phyloP scores from a whole-genome alignment of 148 eudicot species.

The Cornus kousa region DNA sequence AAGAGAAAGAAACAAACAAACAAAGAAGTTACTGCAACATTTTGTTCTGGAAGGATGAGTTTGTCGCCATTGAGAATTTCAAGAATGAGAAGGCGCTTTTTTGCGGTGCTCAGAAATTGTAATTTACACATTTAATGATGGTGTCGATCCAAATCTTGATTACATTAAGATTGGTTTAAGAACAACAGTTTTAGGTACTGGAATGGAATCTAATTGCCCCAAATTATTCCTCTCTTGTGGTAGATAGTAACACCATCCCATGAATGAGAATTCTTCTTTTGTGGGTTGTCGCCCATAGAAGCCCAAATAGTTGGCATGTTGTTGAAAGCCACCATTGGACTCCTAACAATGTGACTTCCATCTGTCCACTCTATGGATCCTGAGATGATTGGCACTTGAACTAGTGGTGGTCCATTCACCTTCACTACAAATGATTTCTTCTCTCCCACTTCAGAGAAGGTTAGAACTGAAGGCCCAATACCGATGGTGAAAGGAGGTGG shows the following conservation, averaged over 20 bases:
- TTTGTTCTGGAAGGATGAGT: no score
- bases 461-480: neutral
- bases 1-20: no score
- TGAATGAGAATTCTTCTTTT: neutral
- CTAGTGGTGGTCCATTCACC: neutral
- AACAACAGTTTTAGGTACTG: neutral
- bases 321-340: no score
- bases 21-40: no score
- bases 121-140: neutral
- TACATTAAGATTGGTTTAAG: no score
- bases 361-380: neutral
- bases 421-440: neutral
- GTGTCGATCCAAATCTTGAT: neutral
- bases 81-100: no score
- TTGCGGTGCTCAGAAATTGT: neutral
- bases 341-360: neutral
- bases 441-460: conserved; percentile 2
- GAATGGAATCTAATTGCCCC: neutral
- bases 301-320: neutral
- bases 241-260: neutral
- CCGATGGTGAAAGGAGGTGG: conserved; percentile 1
- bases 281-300: neutral
- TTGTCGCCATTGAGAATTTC: no score
- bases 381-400: neutral
- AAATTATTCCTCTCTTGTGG: neutral